A percentile compares a stretch with the other conserved stretches of the same genome.
Conservation (phyloP, 331 rosid species). For the Malus hybrid region DNA sequence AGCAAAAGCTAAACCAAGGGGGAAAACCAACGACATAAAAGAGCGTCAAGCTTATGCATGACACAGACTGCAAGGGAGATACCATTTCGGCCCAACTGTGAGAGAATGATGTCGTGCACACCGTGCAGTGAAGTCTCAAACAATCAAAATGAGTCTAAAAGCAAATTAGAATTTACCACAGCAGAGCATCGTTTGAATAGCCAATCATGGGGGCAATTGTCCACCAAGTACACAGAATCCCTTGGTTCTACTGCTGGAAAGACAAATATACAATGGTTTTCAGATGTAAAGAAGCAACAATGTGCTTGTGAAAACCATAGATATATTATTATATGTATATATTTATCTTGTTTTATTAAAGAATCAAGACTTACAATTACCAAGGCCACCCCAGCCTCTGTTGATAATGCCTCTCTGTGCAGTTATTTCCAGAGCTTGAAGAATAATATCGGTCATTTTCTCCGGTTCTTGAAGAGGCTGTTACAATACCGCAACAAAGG, state of each 20-base stretch:
- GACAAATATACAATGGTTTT: constrained; percentile 12
- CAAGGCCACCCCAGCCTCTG: constrained; percentile 98
- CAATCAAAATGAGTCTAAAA: background rate
- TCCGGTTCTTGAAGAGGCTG: constrained; percentile 78
- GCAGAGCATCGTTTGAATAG: constrained; percentile 73
- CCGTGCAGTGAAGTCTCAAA: background rate
- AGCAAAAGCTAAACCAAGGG: background rate
- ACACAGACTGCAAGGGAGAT: background rate
- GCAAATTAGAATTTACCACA: constrained; percentile 49
- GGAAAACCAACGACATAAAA: background rate
- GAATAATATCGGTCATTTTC: constrained; percentile 67
- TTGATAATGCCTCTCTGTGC: constrained; percentile 86
- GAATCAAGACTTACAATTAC: constrained; percentile 55
- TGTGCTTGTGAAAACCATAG: background rate
- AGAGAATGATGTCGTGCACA: background rate
- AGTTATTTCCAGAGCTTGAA: constrained; percentile 71
- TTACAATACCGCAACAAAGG: background rate
- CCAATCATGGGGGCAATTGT: constrained; percentile 98
- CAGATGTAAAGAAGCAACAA: background rate
- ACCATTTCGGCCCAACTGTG: background rate
- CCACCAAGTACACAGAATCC: constrained; percentile 60
- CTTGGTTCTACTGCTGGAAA: constrained; percentile 57
- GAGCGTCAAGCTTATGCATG: background rate
- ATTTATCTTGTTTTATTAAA: background rate
- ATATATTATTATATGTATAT: background rate